These are phyloP conservation scores for Hyphopichia homilentoma DNA, from an alignment of 805 yeast genomes.

Conservation along the genomic window DNA sequence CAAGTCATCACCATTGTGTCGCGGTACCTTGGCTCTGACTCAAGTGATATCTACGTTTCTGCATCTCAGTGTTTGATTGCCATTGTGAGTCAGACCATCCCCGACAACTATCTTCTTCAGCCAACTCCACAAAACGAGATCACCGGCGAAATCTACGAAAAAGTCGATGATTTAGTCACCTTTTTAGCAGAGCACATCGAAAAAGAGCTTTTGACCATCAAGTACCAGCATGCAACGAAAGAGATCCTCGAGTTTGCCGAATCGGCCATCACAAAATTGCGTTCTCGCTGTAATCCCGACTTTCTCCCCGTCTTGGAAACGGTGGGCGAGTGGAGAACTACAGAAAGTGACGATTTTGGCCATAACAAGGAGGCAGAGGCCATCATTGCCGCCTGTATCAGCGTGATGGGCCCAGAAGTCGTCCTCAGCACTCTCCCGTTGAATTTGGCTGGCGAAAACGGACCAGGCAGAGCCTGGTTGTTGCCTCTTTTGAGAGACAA, in stretches of 20 bases:
- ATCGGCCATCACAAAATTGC: slow-evolving; percentile 58
- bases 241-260: slow-evolving; percentile 69
- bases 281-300: slow-evolving; percentile 67
- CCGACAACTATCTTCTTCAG: slow-evolving; percentile 52
- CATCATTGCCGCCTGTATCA: slow-evolving; percentile 74
- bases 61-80: slow-evolving; percentile 89
- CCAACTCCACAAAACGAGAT: slow-evolving; percentile 42
- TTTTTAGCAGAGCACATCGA: slow-evolving; percentile 50
- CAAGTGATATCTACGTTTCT: slow-evolving; percentile 60
- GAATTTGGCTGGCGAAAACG: slow-evolving; percentile 56
- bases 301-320: slow-evolving; percentile 61
- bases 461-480: slow-evolving; percentile 92
- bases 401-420: slow-evolving; percentile 81
- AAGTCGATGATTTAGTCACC: slow-evolving; percentile 50
- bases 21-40: slow-evolving; percentile 65
- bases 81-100: slow-evolving; percentile 61
- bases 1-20: slow-evolving; percentile 45
- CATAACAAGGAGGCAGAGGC: slow-evolving; percentile 72
- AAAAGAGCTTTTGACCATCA: slow-evolving; percentile 63
- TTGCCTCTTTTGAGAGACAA: slow-evolving; percentile 88
- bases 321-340: slow-evolving; percentile 84
- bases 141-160: slow-evolving; percentile 49
- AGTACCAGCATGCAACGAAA: slow-evolving; percentile 70
- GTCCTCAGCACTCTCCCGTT: slow-evolving; percentile 75
- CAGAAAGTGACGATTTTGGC: slow-evolving; percentile 65